Percentiles rank a stretch among this genome's conserved stretches.
phyloP scores from a whole-genome alignment of 768 basidiomycete species.

The Mycena filopes region DNA sequence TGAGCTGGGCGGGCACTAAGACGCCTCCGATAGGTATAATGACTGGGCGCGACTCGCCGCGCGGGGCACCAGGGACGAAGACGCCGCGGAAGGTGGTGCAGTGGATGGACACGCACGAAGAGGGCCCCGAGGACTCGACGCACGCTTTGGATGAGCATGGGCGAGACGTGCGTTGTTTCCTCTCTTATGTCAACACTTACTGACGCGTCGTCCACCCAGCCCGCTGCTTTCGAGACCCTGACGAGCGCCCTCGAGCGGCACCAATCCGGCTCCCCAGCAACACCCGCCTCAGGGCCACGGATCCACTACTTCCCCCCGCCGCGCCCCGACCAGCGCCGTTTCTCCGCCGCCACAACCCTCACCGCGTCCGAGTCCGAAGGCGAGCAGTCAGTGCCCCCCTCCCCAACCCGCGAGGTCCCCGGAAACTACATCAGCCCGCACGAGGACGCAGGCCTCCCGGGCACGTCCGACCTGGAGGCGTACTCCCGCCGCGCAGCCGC shows the following conservation, averaged over 20 bases:
- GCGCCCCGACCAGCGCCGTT: conserved; percentile 15
- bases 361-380: conserved; percentile 31
- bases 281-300: conserved; percentile 31
- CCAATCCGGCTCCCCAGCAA: conserved; percentile 36
- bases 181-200: background rate
- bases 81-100: conserved; percentile 66
- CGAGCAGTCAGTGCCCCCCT: conserved; percentile 32
- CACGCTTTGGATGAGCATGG: conserved; percentile 66
- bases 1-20: conserved; percentile 1
- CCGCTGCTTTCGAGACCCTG: conserved; percentile 59
- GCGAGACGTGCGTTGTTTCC: conserved; percentile 54
- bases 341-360: conserved; percentile 27
- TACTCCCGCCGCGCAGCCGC: conserved; percentile 48
- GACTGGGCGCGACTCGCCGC: conserved; percentile 23
- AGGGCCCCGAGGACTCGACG: conserved; percentile 28
- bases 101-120: conserved; percentile 51
- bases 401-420: conserved; percentile 51
- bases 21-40: conserved; percentile 24
- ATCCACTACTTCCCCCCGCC: conserved; percentile 47
- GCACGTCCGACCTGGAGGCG: conserved; percentile 42
- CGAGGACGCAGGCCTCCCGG: conserved; percentile 71
- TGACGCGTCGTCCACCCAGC: conserved; percentile 47
- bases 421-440: conserved; percentile 69
- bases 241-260: conserved; percentile 64
- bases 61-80: conserved; percentile 44